Base-by-base conservation (phyloP, 2,329 filamentous ascomycete genomes). In the Chalaropsis ovoidea region DNA sequence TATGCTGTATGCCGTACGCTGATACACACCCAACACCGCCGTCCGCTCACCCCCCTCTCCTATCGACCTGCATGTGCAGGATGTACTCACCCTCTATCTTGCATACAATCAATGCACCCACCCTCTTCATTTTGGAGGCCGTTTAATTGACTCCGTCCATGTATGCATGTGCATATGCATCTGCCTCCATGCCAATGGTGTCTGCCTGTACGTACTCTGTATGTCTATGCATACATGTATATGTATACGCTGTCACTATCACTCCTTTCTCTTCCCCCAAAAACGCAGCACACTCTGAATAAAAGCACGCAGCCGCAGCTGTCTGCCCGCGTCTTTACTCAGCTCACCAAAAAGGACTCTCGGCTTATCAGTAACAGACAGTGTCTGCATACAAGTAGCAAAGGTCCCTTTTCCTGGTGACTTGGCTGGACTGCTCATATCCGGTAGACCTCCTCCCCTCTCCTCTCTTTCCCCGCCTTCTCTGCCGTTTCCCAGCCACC, bases 51-150 rank as follows among this genome's bases (percentile, higher is more conserved):
- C 24, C 52, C 24, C 52, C 27, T 58, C 52, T 19, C 52, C 52
- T 58, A 17, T 58, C 52, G 43, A n/a, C 27, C 27, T 58, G 52
- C 27, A n/a, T n/a, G 35, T 39, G 52, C n/a, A 58, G 52, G 27
- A 58, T 58, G 27, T 58, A 35, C 52, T 58, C 52, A 58, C 52
- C 52, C 52, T 58, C 15, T 58, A 58, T 58, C 52, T n/a, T 58
- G 52, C 52, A 58, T 58, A 13, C 24, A n/a, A 15, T 58, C 52
- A 56, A 56, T 56, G 52, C 52, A 17, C 19, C 52, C 52, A 56
- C 27, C 27, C 52, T 58, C 52, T 35, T 22, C 52, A 31, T 35
- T 35, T n/a, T 58, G 52, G 24, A 58, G 27, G 52, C 24, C 52
- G 17, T 47, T 47, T 5, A 6, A n/a, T 47, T n/a, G 43, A n/a